phyloP scores from a whole-genome alignment of 345 rosid species.

The Lagerstroemia speciosa region DNA sequence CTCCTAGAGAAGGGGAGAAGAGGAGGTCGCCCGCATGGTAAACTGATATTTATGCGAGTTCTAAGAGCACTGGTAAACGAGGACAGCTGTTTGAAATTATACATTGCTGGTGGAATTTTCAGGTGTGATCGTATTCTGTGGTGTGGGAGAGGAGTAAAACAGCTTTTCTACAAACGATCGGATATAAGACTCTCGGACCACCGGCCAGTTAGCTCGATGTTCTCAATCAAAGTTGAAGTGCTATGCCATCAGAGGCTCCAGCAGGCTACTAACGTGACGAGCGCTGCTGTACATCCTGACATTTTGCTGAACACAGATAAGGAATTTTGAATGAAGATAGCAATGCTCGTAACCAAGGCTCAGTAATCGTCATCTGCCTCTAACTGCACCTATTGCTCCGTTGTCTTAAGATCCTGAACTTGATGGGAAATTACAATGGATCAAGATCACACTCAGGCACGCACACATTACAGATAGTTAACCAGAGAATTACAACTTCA shows the following conservation, averaged over 20 bases:
- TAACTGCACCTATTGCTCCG: too few relatives aligned
- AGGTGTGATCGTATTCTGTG: conserved; percentile 98
- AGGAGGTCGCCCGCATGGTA: conserved; percentile 98
- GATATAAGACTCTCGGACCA: conserved; percentile 74
- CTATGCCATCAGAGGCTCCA: conserved; percentile 64
- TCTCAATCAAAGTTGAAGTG: conserved; percentile 73
- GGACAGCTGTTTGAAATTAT: neutral
- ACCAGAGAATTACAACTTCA: neutral
- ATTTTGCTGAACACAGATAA: conserved; percentile 25
- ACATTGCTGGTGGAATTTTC: conserved; percentile 9
- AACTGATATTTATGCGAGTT: neutral
- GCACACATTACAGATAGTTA: neutral
- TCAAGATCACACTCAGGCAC: neutral
- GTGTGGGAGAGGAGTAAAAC: conserved; percentile 75
- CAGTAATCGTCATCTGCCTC: too few relatives aligned
- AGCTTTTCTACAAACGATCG: conserved; percentile 58
- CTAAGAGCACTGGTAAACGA: neutral
- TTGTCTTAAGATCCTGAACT: too few relatives aligned
- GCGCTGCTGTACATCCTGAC: conserved; percentile 69
- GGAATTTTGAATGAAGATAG: neutral
- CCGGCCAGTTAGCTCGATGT: conserved; percentile 78
- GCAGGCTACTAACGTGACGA: conserved; percentile 58
- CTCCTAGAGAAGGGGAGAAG: conserved; percentile 73
- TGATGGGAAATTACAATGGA: too few relatives aligned
- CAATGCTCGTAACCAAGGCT: neutral